Evolutionary conservation across 208 protist genomes (phyloP), one percentile per base, ranked within the genome.

Genomic region (Leishmania arabica): DNA sequence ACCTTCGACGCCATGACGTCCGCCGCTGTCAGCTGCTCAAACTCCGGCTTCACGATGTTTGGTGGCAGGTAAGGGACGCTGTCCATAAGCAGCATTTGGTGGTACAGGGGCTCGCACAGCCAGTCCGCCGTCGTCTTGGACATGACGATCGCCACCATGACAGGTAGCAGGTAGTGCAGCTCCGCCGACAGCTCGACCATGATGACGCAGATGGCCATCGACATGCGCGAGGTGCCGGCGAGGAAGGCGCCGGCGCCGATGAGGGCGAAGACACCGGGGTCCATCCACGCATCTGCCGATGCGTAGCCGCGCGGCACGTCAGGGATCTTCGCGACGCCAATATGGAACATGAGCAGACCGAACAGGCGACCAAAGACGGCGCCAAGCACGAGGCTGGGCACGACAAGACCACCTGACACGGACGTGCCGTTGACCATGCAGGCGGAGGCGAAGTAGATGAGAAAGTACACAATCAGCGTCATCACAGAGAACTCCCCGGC

Each of bases 171-270:
- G 81, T 98, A 98, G 83, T 96, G 95, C 53, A 98, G 84, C 81
- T 98, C 95, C 58, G 95, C 96, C 31, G 97, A 98, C 1, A 98
- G 88, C 87, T 99, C 96, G 45, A 98, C 90, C 93, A 99, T 95
- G 79, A 99, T 99, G 65, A 99, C 96, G 65, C 94, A 95, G 70
- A 99, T 93, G n/a, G 94, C 95, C 84, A 99, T 96, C 15, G 96
- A 96, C 86, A 99, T 93, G 69, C 98, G 94, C 53, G 94, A 96
- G 11, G 96, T 97, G 24, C 97, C 97, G 34, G 90, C 94, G 65
- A 99, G 91, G 78, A 98, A 98, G 40, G 93, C 91, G 13, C 93
- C 95, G 42, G 97, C 96, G 62, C 98, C 98, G 71, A 99, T 97
- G 17, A 99, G 87, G 9, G 97, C 98, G 78, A 98, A 99, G 8